phyloP scores from a whole-genome alignment of 176 grass and related monocot species.

The Leersia perrieri region DNA sequence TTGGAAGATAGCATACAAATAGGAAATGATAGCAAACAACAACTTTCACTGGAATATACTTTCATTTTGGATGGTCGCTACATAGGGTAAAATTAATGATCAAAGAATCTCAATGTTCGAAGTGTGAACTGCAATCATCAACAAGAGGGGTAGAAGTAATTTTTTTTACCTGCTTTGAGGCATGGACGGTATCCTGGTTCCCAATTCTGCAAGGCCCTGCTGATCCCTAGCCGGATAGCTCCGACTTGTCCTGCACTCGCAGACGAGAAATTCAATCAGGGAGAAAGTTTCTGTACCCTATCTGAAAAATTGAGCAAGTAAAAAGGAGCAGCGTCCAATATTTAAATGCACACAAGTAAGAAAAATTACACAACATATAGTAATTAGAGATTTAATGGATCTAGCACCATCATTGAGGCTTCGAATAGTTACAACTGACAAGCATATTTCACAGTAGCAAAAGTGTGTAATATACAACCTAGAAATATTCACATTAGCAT shows the following conservation, averaged over 20 bases:
- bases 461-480: not conserved
- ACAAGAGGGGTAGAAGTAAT: not conserved
- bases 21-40: not conserved
- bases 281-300: not conserved
- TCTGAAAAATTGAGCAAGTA: not conserved
- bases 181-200: conserved; percentile 80
- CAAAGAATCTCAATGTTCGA: not conserved
- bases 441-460: not conserved
- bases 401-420: not conserved
- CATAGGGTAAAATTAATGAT: not conserved
- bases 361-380: not conserved
- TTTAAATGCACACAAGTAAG: not conserved
- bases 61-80: not conserved
- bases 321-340: not conserved
- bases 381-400: not conserved
- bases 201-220: conserved; percentile 89
- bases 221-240: conserved; percentile 89
- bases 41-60: not conserved
- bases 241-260: conserved; percentile 73
- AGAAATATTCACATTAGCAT: too few relatives aligned
- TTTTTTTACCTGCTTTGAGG: conserved; percentile 85
- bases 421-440: not conserved
- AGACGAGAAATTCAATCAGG: conserved; percentile 4
- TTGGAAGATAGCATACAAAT: not conserved
- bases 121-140: not conserved